These are phyloP conservation scores for Prillingera fragicola DNA, from an alignment of 1,284 basidiomycete species.

Conservation along the genomic window DNA sequence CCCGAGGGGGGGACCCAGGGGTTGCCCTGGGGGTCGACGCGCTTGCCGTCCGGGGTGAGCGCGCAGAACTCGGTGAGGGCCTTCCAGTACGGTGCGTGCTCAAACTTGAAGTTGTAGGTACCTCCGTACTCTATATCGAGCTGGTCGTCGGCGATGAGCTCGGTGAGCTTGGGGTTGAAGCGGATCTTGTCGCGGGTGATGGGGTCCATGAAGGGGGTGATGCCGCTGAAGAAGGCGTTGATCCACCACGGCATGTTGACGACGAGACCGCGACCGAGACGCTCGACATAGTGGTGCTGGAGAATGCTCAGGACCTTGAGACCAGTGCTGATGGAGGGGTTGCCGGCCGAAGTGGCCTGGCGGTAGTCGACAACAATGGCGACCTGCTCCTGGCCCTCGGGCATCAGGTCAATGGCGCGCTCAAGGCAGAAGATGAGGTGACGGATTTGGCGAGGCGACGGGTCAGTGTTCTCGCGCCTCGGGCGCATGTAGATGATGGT, in stretches of 20 bases:
- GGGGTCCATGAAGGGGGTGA: conserved; percentile 82
- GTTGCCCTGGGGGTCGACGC: conserved; percentile 37
- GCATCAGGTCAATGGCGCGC: conserved; percentile 79
- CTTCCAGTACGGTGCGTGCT: conserved; percentile 71
- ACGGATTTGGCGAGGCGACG: conserved; percentile 66
- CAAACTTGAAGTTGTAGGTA: conserved; percentile 67
- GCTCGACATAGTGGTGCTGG: conserved; percentile 84
- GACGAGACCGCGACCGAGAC: conserved; percentile 73
- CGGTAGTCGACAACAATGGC: conserved; percentile 80
- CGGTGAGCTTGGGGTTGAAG: conserved; percentile 75
- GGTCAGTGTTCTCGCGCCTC: conserved; percentile 71
- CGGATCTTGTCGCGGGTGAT: conserved; percentile 87
- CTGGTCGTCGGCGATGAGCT: conserved; percentile 68
- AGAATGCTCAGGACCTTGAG: conserved; percentile 75
- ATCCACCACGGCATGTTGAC: conserved; percentile 73
- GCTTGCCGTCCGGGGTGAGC: conserved; percentile 37
- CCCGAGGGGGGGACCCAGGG: conserved; percentile 37
- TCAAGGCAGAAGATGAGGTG: conserved; percentile 79
- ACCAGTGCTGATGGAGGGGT: conserved; percentile 71
- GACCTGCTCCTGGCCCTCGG: conserved; percentile 69
- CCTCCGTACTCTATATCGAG: conserved; percentile 80
- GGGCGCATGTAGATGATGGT: conserved; percentile 80
- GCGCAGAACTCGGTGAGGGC: conserved; percentile 57
- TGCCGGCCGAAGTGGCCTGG: conserved; percentile 68
- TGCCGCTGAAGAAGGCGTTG: conserved; percentile 79